A percentile compares a stretch with the other conserved stretches of the same genome.
phyloP scores from a whole-genome alignment of 805 yeast species.

The Saccharomycopsis fermentans region DNA sequence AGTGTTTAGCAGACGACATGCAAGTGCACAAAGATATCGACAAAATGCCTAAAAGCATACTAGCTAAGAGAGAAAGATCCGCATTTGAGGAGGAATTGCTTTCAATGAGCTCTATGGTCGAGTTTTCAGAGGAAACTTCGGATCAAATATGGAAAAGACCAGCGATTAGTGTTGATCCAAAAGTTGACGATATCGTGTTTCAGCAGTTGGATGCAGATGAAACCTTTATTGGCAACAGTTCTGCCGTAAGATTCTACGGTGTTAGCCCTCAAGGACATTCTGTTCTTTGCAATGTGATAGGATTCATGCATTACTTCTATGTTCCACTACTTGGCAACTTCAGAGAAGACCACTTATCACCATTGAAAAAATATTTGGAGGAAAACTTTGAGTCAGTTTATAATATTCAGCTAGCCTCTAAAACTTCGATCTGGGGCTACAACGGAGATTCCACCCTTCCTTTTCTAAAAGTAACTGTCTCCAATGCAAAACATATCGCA shows the following conservation, averaged over 20 bases:
- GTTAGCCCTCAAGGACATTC: slow-evolving; percentile 84
- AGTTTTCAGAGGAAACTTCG: slow-evolving; percentile 17
- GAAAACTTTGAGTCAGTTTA: slow-evolving; percentile 47
- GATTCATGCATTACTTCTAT: slow-evolving; percentile 82
- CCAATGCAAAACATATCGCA: slow-evolving; percentile 56
- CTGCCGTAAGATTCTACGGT: slow-evolving; percentile 81
- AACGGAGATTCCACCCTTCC: slow-evolving; percentile 69
- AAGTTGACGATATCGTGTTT: slow-evolving; percentile 47
- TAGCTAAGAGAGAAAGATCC: slow-evolving; percentile 30
- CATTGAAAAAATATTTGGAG: slow-evolving; percentile 37
- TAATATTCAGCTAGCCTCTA: slow-evolving; percentile 52
- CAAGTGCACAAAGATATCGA: slow-evolving; percentile 9
- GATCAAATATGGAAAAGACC: slow-evolving; percentile 49
- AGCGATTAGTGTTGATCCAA: slow-evolving; percentile 39
- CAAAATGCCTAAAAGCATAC: background rate
- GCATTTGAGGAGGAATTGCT: slow-evolving; percentile 44
- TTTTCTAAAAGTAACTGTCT: slow-evolving; percentile 63
- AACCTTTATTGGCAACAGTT: slow-evolving; percentile 43
- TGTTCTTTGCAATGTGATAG: slow-evolving; percentile 80
- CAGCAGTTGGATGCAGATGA: slow-evolving; percentile 97
- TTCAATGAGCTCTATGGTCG: slow-evolving; percentile 32
- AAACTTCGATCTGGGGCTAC: slow-evolving; percentile 92
- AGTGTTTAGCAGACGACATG: background rate
- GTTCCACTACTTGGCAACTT: slow-evolving; percentile 86
- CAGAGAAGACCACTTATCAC: slow-evolving; percentile 40